phyloP scores from a whole-genome alignment of 805 yeast genomes.

The Candida odintsovae region DNA sequence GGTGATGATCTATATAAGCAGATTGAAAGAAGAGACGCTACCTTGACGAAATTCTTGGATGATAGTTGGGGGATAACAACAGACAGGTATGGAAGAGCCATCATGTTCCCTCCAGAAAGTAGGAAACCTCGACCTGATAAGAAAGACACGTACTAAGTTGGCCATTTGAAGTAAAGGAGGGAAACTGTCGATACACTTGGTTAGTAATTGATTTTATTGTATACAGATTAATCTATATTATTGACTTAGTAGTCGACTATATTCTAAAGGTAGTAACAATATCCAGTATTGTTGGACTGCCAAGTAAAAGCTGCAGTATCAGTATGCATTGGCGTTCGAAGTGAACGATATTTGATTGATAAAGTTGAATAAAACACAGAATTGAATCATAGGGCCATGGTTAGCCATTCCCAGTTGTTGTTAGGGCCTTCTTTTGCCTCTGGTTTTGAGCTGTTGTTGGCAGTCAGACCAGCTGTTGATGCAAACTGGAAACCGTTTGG shows the following conservation, averaged over 20 bases:
- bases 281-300: neutral
- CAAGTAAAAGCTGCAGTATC: too few species aligned
- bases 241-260: neutral
- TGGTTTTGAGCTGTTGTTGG: neutral
- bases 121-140: neutral
- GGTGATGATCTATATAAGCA: neutral
- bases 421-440: slow-evolving; percentile 5
- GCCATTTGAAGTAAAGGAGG: too few species aligned
- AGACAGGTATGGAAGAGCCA: neutral
- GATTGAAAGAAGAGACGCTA: neutral
- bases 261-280: neutral
- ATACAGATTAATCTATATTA: neutral
- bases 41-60: neutral
- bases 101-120: neutral
- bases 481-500: slow-evolving; percentile 6
- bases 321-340: too few species aligned
- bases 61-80: neutral
- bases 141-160: neutral
- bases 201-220: neutral
- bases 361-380: too few species aligned
- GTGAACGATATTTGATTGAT: too few species aligned
- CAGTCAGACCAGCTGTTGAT: neutral
- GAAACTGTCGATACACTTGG: neutral
- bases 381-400: slow-evolving; percentile 17
- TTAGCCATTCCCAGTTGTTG: slow-evolving; percentile 27